Base-by-base conservation (phyloP, 164 flowering plant genomes). In the Aristolochia californica region DNA sequence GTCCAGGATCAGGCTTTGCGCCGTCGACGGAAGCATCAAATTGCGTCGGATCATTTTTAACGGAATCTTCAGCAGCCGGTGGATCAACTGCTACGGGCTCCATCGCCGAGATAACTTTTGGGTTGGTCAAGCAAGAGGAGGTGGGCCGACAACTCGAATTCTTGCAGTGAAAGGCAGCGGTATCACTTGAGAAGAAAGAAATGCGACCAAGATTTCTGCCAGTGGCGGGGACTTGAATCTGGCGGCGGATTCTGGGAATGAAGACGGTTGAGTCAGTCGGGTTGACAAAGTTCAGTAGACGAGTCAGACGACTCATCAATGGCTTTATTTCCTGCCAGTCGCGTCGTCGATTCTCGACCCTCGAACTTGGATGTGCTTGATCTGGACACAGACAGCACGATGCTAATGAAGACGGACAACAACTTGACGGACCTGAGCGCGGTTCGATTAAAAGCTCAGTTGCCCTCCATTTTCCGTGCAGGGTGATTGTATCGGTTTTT, bases 1-100 rank as follows among this genome's bases (percentile, higher is more conserved):
- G 55, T 47, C 10, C 40, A 18, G 22, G 21, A 27, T 47, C 53
- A 43, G 38, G 28, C 7, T 61, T 48, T 2, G 48, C 23, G 27
- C 55, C 69, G 4, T 65, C 65, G 55, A 73, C 60, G 59, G 70
- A 74, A 25, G 72, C 73, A 34, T 50, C 22, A 23, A 26, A 23
- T 22, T 50, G 54, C 0, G 54, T 26, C 45, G 62, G 77, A 52
- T 73, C 82, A 30, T 75, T 79, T 17, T 62, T 38, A 27, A 65
- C 25, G 12, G 60, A 43, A 1, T 63, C 1, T 21, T 53, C 70
- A 38, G 69, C 43, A 57, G 58, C 74, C 67, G 66, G 57, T 47
- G 63, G 24, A 15, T 21, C 18, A 17, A 49, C 18, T 24, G 24
- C 53, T 5, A 56, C 56, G 55, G 52, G 26, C 17, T 65, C 82